A percentile compares a stretch with the other conserved stretches of the same genome.
These are phyloP conservation scores for Gloeophyllum trabeum DNA, from an alignment of 768 basidiomycete genomes.

Conservation along the genomic window DNA sequence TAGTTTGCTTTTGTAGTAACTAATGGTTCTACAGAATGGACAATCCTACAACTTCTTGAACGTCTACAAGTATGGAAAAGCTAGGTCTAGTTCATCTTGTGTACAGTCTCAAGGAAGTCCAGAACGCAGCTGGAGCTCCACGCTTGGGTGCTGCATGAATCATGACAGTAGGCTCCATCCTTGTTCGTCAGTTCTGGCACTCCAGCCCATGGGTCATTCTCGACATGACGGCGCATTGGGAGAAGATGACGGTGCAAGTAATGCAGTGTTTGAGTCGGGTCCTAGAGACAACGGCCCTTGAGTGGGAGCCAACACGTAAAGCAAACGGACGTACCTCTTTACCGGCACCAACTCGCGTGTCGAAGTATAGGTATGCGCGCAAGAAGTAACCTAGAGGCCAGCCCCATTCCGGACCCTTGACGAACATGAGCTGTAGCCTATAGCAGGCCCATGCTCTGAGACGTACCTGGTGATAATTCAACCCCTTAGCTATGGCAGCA, in stretches of 20 bases:
- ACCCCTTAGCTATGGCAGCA: slow-evolving; percentile 75
- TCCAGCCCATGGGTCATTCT: slow-evolving; percentile 82
- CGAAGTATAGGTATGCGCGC: slow-evolving; percentile 86
- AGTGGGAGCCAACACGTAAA: background rate
- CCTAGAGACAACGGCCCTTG: slow-evolving; percentile 27
- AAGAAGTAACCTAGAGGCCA: slow-evolving; percentile 96
- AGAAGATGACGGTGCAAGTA: slow-evolving; percentile 69
- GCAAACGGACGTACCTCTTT: slow-evolving; percentile 43
- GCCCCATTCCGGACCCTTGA: slow-evolving; percentile 85
- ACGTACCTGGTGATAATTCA: slow-evolving; percentile 86
- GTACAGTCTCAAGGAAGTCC: slow-evolving; percentile 76
- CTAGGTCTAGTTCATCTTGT: slow-evolving; percentile 20
- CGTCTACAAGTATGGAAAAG: background rate
- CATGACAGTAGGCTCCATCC: slow-evolving; percentile 70
- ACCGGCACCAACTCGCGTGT: slow-evolving; percentile 54
- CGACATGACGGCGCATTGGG: slow-evolving; percentile 60
- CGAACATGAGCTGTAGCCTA: slow-evolving; percentile 8
- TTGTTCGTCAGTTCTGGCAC: slow-evolving; percentile 88
- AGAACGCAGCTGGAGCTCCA: slow-evolving; percentile 93
- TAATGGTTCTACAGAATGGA: too few relatives aligned
- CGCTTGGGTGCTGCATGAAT: slow-evolving; percentile 91
- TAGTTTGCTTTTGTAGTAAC: too few relatives aligned
- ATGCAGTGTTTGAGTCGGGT: slow-evolving; percentile 63
- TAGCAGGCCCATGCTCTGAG: background rate
- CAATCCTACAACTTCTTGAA: too few relatives aligned